These are phyloP conservation scores for Camelina hispida DNA, from an alignment of 345 rosid species.

Conservation along the genomic window DNA sequence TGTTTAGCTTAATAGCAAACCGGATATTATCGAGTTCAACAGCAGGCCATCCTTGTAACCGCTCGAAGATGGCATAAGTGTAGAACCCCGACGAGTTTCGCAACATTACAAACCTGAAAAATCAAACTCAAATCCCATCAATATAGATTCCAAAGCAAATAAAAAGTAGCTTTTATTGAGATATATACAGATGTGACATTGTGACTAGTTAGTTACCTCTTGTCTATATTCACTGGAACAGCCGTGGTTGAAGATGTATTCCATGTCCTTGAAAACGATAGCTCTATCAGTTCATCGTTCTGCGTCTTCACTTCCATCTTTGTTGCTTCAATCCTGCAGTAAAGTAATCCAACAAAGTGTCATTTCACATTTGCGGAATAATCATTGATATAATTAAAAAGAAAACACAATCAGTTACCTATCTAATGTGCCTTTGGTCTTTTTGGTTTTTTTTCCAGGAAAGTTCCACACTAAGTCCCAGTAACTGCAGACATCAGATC, in stretches of 20 bases:
- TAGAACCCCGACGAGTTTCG: conserved; percentile 81
- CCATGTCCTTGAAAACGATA: conserved; percentile 66
- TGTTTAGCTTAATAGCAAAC: conserved; percentile 74
- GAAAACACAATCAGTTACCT: conserved; percentile 11
- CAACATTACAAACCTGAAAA: conserved; percentile 76
- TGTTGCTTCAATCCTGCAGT: conserved; percentile 63
- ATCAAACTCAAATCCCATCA: not conserved
- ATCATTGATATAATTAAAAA: not conserved
- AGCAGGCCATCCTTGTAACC: conserved; percentile 78
- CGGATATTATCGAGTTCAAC: conserved; percentile 78
- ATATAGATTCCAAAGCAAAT: not conserved
- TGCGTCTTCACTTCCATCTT: conserved; percentile 54
- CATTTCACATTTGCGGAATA: not conserved
- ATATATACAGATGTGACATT: not conserved
- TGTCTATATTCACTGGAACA: conserved; percentile 72
- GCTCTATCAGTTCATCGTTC: conserved; percentile 61
- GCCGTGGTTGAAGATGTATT: conserved; percentile 49
- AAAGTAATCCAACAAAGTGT: conserved; percentile 18
- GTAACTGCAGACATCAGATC: conserved; percentile 29
- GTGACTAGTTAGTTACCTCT: conserved; percentile 47
- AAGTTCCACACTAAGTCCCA: conserved; percentile 49
- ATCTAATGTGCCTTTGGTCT: conserved; percentile 46
- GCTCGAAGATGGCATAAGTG: conserved; percentile 75
- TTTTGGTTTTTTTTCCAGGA: conserved; percentile 41
- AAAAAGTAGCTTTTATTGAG: not conserved